These are phyloP conservation scores for Mycena galopus DNA, from an alignment of 768 basidiomycete genomes.

Conservation along the genomic window DNA sequence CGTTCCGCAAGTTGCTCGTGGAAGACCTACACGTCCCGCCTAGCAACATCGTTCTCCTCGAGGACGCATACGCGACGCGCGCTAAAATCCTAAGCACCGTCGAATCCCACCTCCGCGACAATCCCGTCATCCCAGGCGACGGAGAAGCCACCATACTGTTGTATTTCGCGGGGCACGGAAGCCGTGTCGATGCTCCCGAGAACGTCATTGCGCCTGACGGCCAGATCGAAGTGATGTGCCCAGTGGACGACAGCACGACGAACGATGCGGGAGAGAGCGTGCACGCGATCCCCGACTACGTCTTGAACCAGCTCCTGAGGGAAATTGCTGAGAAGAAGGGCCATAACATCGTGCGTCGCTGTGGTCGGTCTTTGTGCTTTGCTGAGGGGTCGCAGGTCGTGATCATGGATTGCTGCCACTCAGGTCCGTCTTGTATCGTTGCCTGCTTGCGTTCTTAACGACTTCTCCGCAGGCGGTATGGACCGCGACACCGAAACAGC, in stretches of 20 bases:
- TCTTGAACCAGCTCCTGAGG: neutral
- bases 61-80: no score
- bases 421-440: neutral
- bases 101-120: no score
- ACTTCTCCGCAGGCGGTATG: neutral
- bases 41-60: neutral
- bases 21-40: neutral
- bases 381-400: neutral
- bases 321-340: conserved; percentile 6
- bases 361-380: neutral
- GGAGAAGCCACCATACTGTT: neutral
- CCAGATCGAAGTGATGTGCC: conserved; percentile 8
- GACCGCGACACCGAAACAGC: neutral
- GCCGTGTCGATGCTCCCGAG: neutral
- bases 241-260: neutral
- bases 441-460: neutral
- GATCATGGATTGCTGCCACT: conserved; percentile 14
- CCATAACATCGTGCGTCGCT: neutral
- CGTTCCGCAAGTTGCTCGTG: neutral
- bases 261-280: neutral
- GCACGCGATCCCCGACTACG: no score
- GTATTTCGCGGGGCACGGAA: conserved; percentile 12
- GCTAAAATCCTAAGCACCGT: no score
- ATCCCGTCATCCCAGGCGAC: neutral
- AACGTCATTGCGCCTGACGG: no score